These are phyloP conservation scores for Monosporascus sp. DNA, from an alignment of 2,329 filamentous ascomycete species.

Conservation along the genomic window DNA sequence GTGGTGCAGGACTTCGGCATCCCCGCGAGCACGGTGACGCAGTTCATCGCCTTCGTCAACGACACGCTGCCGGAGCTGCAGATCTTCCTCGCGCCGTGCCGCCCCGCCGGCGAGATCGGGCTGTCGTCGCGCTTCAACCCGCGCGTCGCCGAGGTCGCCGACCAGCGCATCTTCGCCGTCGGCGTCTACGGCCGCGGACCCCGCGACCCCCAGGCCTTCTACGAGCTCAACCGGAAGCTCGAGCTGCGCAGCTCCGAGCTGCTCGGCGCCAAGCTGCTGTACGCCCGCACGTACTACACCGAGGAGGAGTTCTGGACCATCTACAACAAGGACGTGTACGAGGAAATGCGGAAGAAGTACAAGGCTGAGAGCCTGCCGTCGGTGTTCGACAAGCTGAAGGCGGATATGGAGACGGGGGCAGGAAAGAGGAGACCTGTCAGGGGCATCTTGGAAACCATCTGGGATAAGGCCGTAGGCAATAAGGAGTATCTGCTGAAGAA, in stretches of 20 bases:
- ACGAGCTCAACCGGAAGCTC: conserved; percentile 42
- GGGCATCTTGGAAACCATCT: conserved; percentile 25
- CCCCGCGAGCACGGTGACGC: conserved; percentile 20
- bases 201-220: conserved; percentile 32
- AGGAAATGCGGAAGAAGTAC: conserved; percentile 43
- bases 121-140: conserved; percentile 29
- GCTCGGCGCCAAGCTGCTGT: conserved; percentile 51
- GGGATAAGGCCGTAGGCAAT: conserved; percentile 24
- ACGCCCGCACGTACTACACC: conserved; percentile 50
- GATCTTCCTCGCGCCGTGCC: conserved; percentile 26
- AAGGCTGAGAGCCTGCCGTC: conserved; percentile 40
- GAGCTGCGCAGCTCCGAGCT: conserved; percentile 43
- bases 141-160: conserved; percentile 22
- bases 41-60: conserved; percentile 25
- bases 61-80: conserved; percentile 24
- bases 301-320: conserved; percentile 50
- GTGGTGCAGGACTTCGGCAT: conserved; percentile 45
- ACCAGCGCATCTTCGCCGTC: conserved; percentile 34
- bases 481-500: conserved; percentile 21
- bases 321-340: conserved; percentile 45
- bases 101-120: conserved; percentile 22
- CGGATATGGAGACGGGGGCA: conserved; percentile 19
- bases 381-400: conserved; percentile 49
- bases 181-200: conserved; percentile 40
- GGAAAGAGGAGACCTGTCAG: conserved; percentile 20